These are phyloP conservation scores for Pseudopithomyces maydicus DNA, from an alignment of 2,329 filamentous ascomycete genomes.

Conservation along the genomic window DNA sequence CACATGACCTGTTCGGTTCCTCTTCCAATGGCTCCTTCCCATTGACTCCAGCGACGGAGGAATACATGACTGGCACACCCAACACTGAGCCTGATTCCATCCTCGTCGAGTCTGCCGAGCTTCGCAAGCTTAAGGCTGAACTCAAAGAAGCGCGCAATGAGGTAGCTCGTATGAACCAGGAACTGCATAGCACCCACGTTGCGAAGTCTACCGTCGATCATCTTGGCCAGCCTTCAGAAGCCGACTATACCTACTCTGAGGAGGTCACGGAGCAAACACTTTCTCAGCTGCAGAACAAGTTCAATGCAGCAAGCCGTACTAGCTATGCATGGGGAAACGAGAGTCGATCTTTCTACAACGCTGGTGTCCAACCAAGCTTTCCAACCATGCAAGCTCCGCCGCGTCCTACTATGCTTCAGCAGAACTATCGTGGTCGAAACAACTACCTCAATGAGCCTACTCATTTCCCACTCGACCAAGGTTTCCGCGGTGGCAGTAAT, in stretches of 20 bases:
- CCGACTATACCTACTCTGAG: conserved; percentile 51
- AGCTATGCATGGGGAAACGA: conserved; percentile 42
- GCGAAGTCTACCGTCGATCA: conserved; percentile 65
- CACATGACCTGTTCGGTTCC: conserved; percentile 61
- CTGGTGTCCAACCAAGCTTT: conserved; percentile 26
- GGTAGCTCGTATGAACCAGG: conserved; percentile 73
- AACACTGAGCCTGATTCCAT: conserved; percentile 30
- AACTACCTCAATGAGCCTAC: conserved; percentile 44
- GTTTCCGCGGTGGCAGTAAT: conserved; percentile 36
- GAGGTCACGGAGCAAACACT: conserved; percentile 59
- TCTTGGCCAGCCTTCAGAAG: conserved; percentile 57
- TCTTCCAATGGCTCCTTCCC: conserved; percentile 63
- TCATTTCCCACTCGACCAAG: conserved; percentile 43
- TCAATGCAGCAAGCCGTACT: conserved; percentile 54
- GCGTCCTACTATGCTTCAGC: conserved; percentile 25
- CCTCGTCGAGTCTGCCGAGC: conserved; percentile 59
- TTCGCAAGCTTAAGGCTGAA: conserved; percentile 71
- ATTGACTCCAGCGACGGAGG: conserved; percentile 66
- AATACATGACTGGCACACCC: conserved; percentile 48
- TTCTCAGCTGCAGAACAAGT: conserved; percentile 55
- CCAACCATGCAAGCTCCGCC: conserved; percentile 24
- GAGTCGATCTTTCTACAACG: conserved; percentile 27
- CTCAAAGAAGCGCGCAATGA: conserved; percentile 72
- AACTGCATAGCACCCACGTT: conserved; percentile 69
- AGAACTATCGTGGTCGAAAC: conserved; percentile 35